Evolutionary conservation across 2,329 filamentous ascomycete species (phyloP), one percentile per base, ranked within the genome.

Genomic region (Aurifilum marmelostoma): DNA sequence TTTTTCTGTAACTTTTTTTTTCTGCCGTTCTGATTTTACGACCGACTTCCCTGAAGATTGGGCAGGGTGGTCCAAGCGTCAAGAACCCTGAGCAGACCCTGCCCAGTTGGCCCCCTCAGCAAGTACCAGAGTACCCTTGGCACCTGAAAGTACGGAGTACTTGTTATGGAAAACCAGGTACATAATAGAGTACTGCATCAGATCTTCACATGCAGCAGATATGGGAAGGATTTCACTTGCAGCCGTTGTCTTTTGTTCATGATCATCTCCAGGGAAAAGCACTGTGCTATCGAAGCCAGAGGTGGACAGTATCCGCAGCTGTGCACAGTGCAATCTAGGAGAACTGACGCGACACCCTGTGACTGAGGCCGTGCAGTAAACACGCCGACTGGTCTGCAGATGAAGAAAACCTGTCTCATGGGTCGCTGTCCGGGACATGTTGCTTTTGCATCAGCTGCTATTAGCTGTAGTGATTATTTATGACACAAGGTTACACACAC

Each of bases 1-100:
- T 68, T 72, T 68, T 63, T 54, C 61, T 71, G 69, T 29, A 69
- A 69, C 67, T 72, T 67, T 69, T 73, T n/a, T 69, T 71, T 72
- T 72, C 72, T 73, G 70, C 72, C 71, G 54, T 41, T 71, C 66
- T 65, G 62, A 60, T 43, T 67, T 61, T 62, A 66, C 37, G 21
- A 60, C 52, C 37, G 54, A 43, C 63, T 59, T 58, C 63, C 50
- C 52, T 60, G 64, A 37, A 50, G 11, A 27, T 9, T 24, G 47
- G 37, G 18, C 62, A 16, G 27, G 18, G 29, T 64, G 62, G 62
- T 16, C 61, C 61, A 32, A 63, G 61, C 61, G 61, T 50, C 12
- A 7, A 32, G 61, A 43, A 63, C 61, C 41, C 61, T 63, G 61
- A 29, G 11, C 27, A 50, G 39, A 66, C 39, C 56, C 27, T 21